Evolutionary conservation across 164 flowering plant genomes (phyloP), one percentile per base, ranked within the genome.

Genomic region (Vitis rotundifolia): DNA sequence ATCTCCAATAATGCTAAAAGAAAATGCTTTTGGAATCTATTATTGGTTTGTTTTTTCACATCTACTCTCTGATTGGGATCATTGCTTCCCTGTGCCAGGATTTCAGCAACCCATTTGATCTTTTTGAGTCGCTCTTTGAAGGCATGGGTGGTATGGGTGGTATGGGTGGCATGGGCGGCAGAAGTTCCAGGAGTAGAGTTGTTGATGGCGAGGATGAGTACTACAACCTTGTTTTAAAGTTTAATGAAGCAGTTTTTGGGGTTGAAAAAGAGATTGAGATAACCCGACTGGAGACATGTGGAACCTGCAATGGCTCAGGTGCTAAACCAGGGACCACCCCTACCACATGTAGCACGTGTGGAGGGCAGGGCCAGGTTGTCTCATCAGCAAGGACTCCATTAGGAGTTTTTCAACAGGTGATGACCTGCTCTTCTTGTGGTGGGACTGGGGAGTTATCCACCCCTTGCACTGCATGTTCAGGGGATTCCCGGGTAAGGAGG

Each of bases 341-440:
- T 18, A 53, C 89, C 26, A 85, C 67, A 66, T 95, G 99, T 66
- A 82, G 73, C 70, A 84, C 97, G 1, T 95, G 99, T 68, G 93
- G 98, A 44, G 99, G 99, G 12, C 94, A 93, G 75, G 99, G 99
- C 6, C 98, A 91, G 80, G 98, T 93, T 44, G 77, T 93, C 51
- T 80, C 88, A 28, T 88, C 98, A 7, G 87, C 92, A 4, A 82
- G 97, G 73, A 91, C 99, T 11, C 97, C 99, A 15, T 73, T 93
- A 50, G 98, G 99, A n/a, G 81, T 90, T 59, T 86, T 93, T 77
- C 99, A 95, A 77, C 98, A 93, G 80, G 94, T 90, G 11, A 86
- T 77, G 86, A 88, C 96, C 2, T 95, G 98, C 79, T 84, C 94
- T 10, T 58, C 93, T 11, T 93, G 99, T 73, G 75, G 83, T 51